These are phyloP conservation scores for Rhodomyrtus psidioides DNA, from an alignment of 441 rosid species.

Conservation along the genomic window DNA sequence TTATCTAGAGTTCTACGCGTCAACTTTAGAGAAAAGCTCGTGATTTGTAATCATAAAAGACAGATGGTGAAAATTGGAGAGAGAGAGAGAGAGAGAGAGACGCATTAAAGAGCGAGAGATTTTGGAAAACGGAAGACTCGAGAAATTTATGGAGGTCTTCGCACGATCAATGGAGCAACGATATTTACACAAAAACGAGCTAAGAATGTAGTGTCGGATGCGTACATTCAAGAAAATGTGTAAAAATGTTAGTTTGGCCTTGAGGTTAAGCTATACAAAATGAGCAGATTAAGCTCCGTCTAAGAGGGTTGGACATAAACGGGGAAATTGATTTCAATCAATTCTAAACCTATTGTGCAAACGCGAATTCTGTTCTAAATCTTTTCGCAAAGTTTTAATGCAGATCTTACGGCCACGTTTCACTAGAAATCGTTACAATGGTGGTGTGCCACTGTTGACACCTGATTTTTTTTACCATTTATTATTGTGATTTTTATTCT, in stretches of 20 bases:
- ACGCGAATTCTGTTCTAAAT: neutral
- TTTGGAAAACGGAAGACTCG: too few relatives aligned
- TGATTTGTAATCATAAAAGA: neutral
- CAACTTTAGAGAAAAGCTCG: neutral
- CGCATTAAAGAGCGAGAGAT: neutral
- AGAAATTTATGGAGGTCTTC: neutral
- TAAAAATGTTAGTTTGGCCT: neutral
- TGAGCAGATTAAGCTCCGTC: neutral
- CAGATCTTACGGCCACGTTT: neutral
- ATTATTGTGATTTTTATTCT: too few relatives aligned
- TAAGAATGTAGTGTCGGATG: neutral
- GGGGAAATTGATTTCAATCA: neutral
- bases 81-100: too few relatives aligned
- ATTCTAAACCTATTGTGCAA: neutral
- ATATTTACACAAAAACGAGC: neutral
- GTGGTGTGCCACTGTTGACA: neutral
- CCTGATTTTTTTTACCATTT: too few relatives aligned
- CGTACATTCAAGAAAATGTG: neutral
- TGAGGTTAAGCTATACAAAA: neutral
- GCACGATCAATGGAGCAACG: neutral
- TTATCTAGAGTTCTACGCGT: neutral
- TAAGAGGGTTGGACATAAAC: neutral
- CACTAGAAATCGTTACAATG: rapidly evolving
- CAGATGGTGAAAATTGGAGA: neutral
- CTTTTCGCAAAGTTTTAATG: rapidly evolving